Base-by-base conservation (phyloP, 495 filamentous ascomycete genomes). In the Amphirosellinia nigrospora region DNA sequence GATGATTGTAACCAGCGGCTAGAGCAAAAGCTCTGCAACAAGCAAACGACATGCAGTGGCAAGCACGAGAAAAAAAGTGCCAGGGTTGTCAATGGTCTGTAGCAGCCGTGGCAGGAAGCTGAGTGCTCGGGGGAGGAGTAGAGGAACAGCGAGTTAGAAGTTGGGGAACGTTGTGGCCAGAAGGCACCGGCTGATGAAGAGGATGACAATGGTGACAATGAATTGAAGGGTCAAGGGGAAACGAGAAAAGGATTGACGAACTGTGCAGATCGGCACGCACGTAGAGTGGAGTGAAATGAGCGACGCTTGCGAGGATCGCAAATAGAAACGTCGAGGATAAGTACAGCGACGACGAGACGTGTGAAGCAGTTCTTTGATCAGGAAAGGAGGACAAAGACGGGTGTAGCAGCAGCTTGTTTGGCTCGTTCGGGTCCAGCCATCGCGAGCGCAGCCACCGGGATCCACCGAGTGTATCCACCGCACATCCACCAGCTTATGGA, bases 241-340 rank as follows among this genome's bases (percentile, higher is more conserved):
- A 68, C 69, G 64, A 75, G 74, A 81, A 77, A 77, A 78, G 72
- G 74, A 74, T 76, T 73, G 79, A 79, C 75, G 77, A 78, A 80
- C 78, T 80, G 73, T 77, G 78, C 74, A 76, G 75, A 73, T 71
- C 70, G 77, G 73, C 66, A 72, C 66, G 67, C 65, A 69, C 73
- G 64, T 72, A 74, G 21, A n/a, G 26, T 26, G 19, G 28, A 62
- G 28, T 62, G 23, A 61, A 48, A 53, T 61, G 34, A 50, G 48
- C 19, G 26, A 68, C 43, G 56, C 43, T 58, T 43, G 56, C 66
- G 45, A 52, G 45, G n/a, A 36, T 61, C 32, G 28, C 56, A 68
- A 69, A 69, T 68, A 78, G 65, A 70, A 62, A 32, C 36, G 58
- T 55, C 77, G 76, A 74, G 39, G 4, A 68, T 16, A 62, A 23